phyloP scores from a whole-genome alignment of 805 yeast species.

The Saccharomycopsis lassenensis region DNA sequence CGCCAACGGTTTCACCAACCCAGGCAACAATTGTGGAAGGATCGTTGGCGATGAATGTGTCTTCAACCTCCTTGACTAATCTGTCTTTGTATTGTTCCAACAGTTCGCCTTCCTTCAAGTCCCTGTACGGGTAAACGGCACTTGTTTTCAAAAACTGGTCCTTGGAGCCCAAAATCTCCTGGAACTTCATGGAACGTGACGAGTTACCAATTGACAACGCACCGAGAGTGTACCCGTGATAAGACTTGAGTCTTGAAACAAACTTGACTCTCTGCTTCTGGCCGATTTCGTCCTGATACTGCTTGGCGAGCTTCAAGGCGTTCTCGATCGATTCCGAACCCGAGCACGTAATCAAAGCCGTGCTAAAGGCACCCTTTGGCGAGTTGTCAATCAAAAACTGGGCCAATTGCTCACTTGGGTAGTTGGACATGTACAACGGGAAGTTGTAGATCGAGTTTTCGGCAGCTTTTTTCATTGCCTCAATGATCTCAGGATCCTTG shows the following conservation, averaged over 20 bases:
- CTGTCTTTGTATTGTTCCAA: conserved; percentile 30
- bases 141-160: conserved; percentile 24
- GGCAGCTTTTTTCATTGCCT: conserved; percentile 28
- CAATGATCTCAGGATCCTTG: conserved; percentile 29
- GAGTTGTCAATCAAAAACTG: conserved; percentile 31
- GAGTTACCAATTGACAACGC: conserved; percentile 32
- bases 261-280: conserved; percentile 31
- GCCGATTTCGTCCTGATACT: conserved; percentile 34
- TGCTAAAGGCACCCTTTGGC: conserved; percentile 28
- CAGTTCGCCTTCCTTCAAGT: conserved; percentile 26
- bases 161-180: conserved; percentile 22
- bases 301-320: conserved; percentile 46
- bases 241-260: conserved; percentile 34
- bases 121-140: conserved; percentile 27
- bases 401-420: conserved; percentile 33
- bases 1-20: conserved; percentile 36
- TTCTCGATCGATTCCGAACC: conserved; percentile 67
- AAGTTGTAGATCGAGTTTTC: conserved; percentile 29
- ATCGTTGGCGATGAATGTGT: conserved; percentile 31
- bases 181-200: conserved; percentile 27
- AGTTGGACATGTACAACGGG: conserved; percentile 25
- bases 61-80: conserved; percentile 32
- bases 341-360: conserved; percentile 41
- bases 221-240: conserved; percentile 41
- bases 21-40: conserved; percentile 35